These are phyloP conservation scores for Dunaliella primolecta DNA, from an alignment of 139 green algal species.

Conservation along the genomic window DNA sequence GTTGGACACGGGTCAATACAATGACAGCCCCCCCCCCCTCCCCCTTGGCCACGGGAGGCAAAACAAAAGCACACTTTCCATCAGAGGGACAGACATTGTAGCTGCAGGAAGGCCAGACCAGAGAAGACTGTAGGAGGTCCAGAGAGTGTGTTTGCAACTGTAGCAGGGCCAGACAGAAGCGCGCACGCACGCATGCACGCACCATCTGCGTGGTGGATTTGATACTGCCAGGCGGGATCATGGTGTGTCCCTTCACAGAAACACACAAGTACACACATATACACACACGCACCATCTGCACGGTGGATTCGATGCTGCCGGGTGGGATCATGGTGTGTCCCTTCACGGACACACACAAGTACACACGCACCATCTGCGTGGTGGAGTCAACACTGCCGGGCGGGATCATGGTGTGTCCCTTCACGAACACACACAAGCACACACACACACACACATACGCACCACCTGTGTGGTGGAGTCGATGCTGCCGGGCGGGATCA, in stretches of 20 bases:
- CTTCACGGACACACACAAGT: background rate
- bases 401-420: slow-evolving; percentile 2
- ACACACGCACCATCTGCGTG: background rate
- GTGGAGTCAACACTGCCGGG: background rate
- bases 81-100: too few relatives aligned
- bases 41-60: too few relatives aligned
- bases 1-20: too few relatives aligned
- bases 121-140: too few relatives aligned
- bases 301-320: background rate
- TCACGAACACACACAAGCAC: background rate
- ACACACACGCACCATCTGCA: background rate
- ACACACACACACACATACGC: background rate
- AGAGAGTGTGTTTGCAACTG: too few relatives aligned
- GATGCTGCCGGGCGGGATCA: background rate
- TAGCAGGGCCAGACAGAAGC: too few relatives aligned
- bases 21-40: too few relatives aligned
- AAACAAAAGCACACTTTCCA: too few relatives aligned
- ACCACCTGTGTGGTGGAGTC: slow-evolving; percentile 1
- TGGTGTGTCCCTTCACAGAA: background rate
- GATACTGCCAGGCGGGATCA: background rate
- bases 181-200: background rate
- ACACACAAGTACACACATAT: background rate
- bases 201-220: slow-evolving; percentile 2
- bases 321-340: slow-evolving; percentile 4
- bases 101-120: too few relatives aligned